Evolutionary conservation across 306 rosid species (phyloP), one percentile per base, ranked within the genome.

Genomic region (Lablab purpureus): DNA sequence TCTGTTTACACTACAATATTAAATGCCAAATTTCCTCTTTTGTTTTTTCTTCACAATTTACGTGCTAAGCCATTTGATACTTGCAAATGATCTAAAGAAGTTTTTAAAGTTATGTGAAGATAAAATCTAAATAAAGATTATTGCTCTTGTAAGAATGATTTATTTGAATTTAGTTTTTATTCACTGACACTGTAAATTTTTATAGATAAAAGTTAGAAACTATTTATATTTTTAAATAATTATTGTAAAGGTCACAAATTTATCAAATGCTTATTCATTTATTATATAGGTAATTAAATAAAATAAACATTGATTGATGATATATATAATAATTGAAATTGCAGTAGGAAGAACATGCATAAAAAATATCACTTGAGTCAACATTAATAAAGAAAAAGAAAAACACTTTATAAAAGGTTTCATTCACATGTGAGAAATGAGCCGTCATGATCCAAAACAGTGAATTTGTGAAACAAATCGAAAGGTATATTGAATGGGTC

Each of bases 391-490:
- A 12, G 3, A 22, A 4, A 13, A 73, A n/a, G n/a, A 40, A 22
- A 10, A 23, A 45, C 67, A 27, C 15, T 25, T 54, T 17, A n/a
- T n/a, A n/a, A 10, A 2, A 10, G 12, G 30, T 55, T 65, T 49
- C 81, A 34, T 65, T 49, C 81, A 34, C 66, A 36, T n/a, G 30
- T 34, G 74, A 36, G 10, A 52, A 40, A 66, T 67, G 43, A 66
- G 74, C 32, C 74, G 56, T 46, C 25, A 25, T 63, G 34, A 76
- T 65, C 23, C 43, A 76, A 22, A 76, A 21, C 22, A 49, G 51
- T 47, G 45, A 25, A 15, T 11, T 43, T 43, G 4, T 41, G 4
- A 41, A 41, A 41, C 3, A 1, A 34, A 37, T 37, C 43, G 8
- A 37, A 34, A 52, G 37, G 50, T 34, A 32, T 6, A 36, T n/a